These are phyloP conservation scores for Candida pini DNA, from an alignment of 805 yeast genomes.

Conservation along the genomic window DNA sequence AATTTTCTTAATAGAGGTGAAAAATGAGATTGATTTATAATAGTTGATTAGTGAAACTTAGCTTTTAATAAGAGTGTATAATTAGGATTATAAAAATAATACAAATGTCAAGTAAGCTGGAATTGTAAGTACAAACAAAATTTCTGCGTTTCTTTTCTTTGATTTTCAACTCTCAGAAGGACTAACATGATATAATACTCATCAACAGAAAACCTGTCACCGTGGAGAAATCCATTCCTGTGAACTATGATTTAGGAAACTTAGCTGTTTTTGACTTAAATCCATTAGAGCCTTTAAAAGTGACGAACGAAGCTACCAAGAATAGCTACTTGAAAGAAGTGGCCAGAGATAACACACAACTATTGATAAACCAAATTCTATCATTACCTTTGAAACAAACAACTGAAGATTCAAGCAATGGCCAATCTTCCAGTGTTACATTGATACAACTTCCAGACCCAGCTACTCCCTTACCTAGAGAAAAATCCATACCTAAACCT, in stretches of 20 bases:
- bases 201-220: conserved; percentile 67
- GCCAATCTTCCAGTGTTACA: conserved; percentile 69
- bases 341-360: conserved; percentile 90
- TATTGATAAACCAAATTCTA: conserved; percentile 82
- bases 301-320: conserved; percentile 47
- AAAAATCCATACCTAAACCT: conserved; percentile 89
- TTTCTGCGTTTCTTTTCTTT: no score
- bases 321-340: conserved; percentile 59
- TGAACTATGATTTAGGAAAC: conserved; percentile 83
- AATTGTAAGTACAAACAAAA: conserved; percentile 20
- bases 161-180: no score
- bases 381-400: conserved; percentile 87
- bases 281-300: conserved; percentile 62
- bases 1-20: no score
- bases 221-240: conserved; percentile 90
- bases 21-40: no score
- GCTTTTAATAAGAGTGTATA: no score
- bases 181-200: conserved; percentile 7
- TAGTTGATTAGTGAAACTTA: no score
- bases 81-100: no score
- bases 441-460: conserved; percentile 84
- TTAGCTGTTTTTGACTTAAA: conserved; percentile 86
- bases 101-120: conserved; percentile 10
- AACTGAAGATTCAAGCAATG: conserved; percentile 40
- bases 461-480: conserved; percentile 79